These are phyloP conservation scores for Linum lewisii DNA, from an alignment of 345 rosid genomes.

Conservation along the genomic window DNA sequence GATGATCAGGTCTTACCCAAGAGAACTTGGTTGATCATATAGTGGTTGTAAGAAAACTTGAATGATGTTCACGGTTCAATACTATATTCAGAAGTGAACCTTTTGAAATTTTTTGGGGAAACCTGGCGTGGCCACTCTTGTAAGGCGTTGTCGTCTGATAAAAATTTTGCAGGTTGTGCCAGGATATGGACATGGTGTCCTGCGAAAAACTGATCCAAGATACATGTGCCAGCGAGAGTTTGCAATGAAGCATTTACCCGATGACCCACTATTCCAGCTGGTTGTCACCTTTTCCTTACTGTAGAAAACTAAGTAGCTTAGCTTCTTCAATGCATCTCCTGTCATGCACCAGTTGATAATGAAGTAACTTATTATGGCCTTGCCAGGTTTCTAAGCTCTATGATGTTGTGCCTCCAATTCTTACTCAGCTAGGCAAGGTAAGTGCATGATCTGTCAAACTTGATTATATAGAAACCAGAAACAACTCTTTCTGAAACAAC, in stretches of 20 bases:
- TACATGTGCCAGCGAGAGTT: constrained; percentile 94
- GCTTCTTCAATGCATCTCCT: too few species aligned
- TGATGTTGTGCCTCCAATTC: constrained; percentile 94
- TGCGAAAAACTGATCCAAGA: constrained; percentile 95
- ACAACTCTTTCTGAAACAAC: background rate
- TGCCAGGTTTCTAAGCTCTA: constrained; percentile 88
- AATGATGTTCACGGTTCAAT: background rate
- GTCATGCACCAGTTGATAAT: background rate
- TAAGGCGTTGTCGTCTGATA: too few species aligned
- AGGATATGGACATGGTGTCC: constrained; percentile 94
- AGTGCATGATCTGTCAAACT: constrained; percentile 6
- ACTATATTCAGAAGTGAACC: too few species aligned
- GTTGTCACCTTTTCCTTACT: constrained; percentile 31
- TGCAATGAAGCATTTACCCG: constrained; percentile 93
- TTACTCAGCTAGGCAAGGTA: constrained; percentile 84
- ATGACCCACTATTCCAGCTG: constrained; percentile 94
- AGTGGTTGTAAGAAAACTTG: background rate
- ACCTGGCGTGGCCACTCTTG: too few species aligned
- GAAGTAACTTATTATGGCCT: constrained; percentile 17
- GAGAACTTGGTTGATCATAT: background rate
- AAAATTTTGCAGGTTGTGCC: constrained; percentile 70
- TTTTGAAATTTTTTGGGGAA: too few species aligned
- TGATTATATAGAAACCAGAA: background rate
- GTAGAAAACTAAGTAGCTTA: background rate
- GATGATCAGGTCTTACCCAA: too few species aligned